phyloP scores from a whole-genome alignment of 345 rosid genomes.

The rapeseed (Brassica napus) region Da-Ae NC_063443.1:17480001-17480500 shows the following conservation, averaged over 20 bases:
- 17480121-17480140: constrained; percentile 96
- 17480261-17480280: constrained; percentile 64
- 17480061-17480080: no score
- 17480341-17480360: constrained; percentile 75
- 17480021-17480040: no score
- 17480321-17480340: constrained; percentile 74
- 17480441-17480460: no score
- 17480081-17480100: no score
- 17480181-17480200: constrained; percentile 75
- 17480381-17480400: no score
- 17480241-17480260: constrained; percentile 59
- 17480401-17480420: no score
- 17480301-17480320: constrained; percentile 80
- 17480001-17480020: no score
- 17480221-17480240: constrained; percentile 63
- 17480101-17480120: constrained; percentile 42
- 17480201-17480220: constrained; percentile 89
- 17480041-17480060: no score
- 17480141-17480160: constrained; percentile 53
- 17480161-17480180: constrained; percentile 57
- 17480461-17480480: no score
- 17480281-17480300: constrained; percentile 88
- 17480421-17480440: no score
- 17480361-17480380: constrained; percentile 22
- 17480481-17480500: no score